Evolutionary conservation across 805 yeast genomes (phyloP).

Genomic region (Zygotorulaspora chibaensis): DNA sequence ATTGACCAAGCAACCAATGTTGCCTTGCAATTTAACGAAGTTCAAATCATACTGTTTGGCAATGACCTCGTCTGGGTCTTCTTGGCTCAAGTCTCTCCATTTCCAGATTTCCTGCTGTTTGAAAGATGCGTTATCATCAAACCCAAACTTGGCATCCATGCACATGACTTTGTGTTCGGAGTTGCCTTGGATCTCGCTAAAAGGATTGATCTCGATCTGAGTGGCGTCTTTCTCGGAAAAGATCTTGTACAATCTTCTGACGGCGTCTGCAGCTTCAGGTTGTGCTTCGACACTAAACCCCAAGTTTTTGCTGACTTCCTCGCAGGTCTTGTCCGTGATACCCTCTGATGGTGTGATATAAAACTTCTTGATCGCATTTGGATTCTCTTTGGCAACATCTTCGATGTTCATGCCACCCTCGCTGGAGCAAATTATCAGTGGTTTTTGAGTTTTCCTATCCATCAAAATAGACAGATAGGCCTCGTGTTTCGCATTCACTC

Average conservation of each 20-base stretch:
- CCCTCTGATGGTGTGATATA: constrained; percentile 73
- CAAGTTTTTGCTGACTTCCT: constrained; percentile 68
- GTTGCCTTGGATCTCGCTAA: constrained; percentile 75
- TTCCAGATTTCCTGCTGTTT: constrained; percentile 92
- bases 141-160: constrained; percentile 98
- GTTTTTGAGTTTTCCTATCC: constrained; percentile 89
- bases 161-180: constrained; percentile 70
- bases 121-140: constrained; percentile 94
- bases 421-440: constrained; percentile 90
- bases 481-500: constrained; percentile 90
- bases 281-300: constrained; percentile 77
- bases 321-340: constrained; percentile 72
- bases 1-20: constrained; percentile 97
- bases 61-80: constrained; percentile 93
- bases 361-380: constrained; percentile 87
- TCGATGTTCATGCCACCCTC: constrained; percentile 99
- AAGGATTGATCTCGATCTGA: constrained; percentile 97
- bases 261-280: constrained; percentile 82
- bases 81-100: constrained; percentile 97
- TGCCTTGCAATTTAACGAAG: constrained; percentile 96
- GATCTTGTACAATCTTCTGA: constrained; percentile 82
- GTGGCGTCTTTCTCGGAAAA: constrained; percentile 92
- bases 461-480: constrained; percentile 90
- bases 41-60: constrained; percentile 88
- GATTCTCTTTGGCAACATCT: constrained; percentile 91